Evolutionary conservation across 2,329 filamentous ascomycete genomes (phyloP).

Genomic region (Corynespora cassiicola): DNA sequence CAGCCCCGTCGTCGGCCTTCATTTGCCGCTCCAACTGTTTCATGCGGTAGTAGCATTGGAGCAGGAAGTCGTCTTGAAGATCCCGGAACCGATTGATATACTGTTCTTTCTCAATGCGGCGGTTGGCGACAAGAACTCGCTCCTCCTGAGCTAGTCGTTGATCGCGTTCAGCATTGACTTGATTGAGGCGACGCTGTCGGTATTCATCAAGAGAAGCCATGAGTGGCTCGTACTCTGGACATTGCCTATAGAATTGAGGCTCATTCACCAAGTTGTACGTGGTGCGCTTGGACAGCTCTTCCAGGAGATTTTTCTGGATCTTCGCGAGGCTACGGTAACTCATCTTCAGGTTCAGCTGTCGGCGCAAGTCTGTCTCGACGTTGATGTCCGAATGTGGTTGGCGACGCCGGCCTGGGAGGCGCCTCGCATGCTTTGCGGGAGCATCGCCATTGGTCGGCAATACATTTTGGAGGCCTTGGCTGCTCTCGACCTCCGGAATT

Average conservation of each 20-base stretch:
- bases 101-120: slow-evolving; percentile 42
- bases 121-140: slow-evolving; percentile 40
- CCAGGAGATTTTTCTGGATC: slow-evolving; percentile 68
- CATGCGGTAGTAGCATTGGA: slow-evolving; percentile 46
- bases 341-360: slow-evolving; percentile 71
- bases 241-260: slow-evolving; percentile 60
- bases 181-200: slow-evolving; percentile 47
- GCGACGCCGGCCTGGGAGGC: slow-evolving; percentile 52
- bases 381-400: slow-evolving; percentile 54
- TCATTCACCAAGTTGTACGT: slow-evolving; percentile 65
- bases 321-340: slow-evolving; percentile 68
- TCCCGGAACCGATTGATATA: slow-evolving; percentile 42
- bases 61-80: slow-evolving; percentile 38
- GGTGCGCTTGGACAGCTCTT: slow-evolving; percentile 68
- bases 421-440: slow-evolving; percentile 43
- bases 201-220: slow-evolving; percentile 59
- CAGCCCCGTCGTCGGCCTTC: slow-evolving; percentile 42
- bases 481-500: slow-evolving; percentile 39
- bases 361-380: slow-evolving; percentile 56
- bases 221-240: slow-evolving; percentile 60
- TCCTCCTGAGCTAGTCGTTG: slow-evolving; percentile 46
- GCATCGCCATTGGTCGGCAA: slow-evolving; percentile 43
- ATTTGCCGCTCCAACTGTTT: slow-evolving; percentile 45
- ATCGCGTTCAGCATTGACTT: slow-evolving; percentile 45
- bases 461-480: slow-evolving; percentile 40